Evolutionary conservation across 2,329 filamentous ascomycete species (phyloP).

Genomic region (Paraphaeosphaeria minitans): DNA sequence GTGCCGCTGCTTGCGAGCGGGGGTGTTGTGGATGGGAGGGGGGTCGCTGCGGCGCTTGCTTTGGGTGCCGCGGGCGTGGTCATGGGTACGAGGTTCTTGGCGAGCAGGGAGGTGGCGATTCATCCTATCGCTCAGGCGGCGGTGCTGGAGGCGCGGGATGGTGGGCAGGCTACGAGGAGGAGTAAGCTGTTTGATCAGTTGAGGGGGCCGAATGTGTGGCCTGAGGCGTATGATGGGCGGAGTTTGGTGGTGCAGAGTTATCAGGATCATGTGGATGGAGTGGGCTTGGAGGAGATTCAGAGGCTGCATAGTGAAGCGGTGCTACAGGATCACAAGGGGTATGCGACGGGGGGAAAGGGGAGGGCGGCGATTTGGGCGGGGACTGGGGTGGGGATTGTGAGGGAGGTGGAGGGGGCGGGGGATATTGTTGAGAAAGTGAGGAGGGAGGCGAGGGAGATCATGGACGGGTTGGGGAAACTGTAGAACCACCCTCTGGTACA

Average conservation of each 20-base stretch:
- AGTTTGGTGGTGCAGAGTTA: conserved; percentile 61
- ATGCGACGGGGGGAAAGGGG: conserved; percentile 55
- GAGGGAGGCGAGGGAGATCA: conserved; percentile 42
- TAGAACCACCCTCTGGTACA: too few relatives aligned
- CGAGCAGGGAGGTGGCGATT: conserved; percentile 54
- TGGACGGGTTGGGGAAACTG: conserved; percentile 28
- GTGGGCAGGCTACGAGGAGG: conserved; percentile 56
- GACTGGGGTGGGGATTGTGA: conserved; percentile 64
- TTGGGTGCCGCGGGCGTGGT: conserved; percentile 61
- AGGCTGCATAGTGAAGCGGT: conserved; percentile 53
- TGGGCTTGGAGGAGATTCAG: conserved; percentile 51
- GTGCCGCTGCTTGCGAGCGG: conserved; percentile 60
- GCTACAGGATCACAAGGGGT: conserved; percentile 56
- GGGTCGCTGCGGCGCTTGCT: conserved; percentile 62
- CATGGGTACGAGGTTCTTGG: conserved; percentile 70
- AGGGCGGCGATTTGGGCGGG: conserved; percentile 64
- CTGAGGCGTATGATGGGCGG: conserved; percentile 61
- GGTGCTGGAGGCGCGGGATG: conserved; percentile 54
- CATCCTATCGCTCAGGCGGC: conserved; percentile 53
- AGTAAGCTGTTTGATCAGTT: conserved; percentile 59
- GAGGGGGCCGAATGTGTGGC: conserved; percentile 64
- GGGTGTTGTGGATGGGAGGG: conserved; percentile 64
- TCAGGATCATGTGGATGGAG: conserved; percentile 44
- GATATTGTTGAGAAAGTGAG: conserved; percentile 56
- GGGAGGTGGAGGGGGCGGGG: conserved; percentile 54